Evolutionary conservation across 129 eudicot species (phyloP).

Genomic region (Gnaphalium uliginosum): DNA sequence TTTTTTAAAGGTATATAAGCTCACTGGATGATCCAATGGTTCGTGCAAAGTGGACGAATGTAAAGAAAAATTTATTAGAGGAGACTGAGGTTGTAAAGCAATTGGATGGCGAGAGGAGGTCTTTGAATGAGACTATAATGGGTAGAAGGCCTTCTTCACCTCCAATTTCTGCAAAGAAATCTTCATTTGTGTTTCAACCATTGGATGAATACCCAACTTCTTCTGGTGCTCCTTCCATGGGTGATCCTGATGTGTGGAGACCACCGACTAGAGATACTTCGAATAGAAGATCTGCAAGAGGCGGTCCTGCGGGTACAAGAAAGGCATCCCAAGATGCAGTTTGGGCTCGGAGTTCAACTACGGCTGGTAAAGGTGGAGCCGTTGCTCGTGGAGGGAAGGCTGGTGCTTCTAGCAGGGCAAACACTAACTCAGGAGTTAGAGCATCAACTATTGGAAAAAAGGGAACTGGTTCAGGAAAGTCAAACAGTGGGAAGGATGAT

Average conservation of each 20-base stretch:
- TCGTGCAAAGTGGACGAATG: constrained; percentile 90
- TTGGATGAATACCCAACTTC: constrained; percentile 92
- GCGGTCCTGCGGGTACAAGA: constrained; percentile 64
- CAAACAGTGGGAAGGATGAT: constrained; percentile 52
- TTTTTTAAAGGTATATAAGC: constrained; percentile 58
- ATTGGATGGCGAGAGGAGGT: constrained; percentile 81
- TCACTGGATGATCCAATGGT: constrained; percentile 79
- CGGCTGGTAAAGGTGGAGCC: constrained; percentile 50
- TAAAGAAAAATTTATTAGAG: constrained; percentile 77
- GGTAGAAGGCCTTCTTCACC: constrained; percentile 82
- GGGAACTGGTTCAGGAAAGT: constrained; percentile 59
- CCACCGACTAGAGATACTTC: constrained; percentile 91
- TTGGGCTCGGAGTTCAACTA: constrained; percentile 70
- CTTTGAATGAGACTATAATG: constrained; percentile 72
- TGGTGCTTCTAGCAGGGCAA: constrained; percentile 55
- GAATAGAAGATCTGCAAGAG: constrained; percentile 71
- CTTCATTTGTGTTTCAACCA: constrained; percentile 91
- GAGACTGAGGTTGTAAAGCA: constrained; percentile 96
- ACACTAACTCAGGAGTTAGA: constrained; percentile 54
- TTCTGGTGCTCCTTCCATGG: constrained; percentile 81
- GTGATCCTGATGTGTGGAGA: constrained; percentile 98
- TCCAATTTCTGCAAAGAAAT: constrained; percentile 83
- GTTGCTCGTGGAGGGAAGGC: constrained; percentile 79
- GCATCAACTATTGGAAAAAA: constrained; percentile 73
- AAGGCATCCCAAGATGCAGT: constrained; percentile 76